Evolutionary conservation across 805 yeast species (phyloP).

Genomic region (Candida patagonica): DNA sequence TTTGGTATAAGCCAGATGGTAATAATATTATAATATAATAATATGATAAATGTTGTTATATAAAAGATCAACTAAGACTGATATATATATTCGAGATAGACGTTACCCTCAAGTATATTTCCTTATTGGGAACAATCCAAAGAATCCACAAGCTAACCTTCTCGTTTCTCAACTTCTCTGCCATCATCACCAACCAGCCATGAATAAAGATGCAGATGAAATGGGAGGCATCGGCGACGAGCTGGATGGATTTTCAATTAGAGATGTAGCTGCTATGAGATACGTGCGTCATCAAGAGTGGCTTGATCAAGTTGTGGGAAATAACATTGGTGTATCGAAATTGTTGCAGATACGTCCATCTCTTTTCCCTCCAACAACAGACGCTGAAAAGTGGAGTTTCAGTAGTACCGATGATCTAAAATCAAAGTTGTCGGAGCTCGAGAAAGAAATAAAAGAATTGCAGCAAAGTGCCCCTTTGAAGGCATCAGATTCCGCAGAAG

Average conservation of each 20-base stretch:
- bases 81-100: no score
- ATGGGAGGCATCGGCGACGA: slow-evolving; percentile 34
- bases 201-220: slow-evolving; percentile 16
- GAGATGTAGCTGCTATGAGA: slow-evolving; percentile 34
- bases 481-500: not conserved
- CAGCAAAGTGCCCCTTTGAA: slow-evolving; percentile 7
- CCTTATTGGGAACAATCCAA: no score
- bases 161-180: not conserved
- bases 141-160: not conserved
- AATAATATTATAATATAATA: no score
- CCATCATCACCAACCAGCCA: not conserved
- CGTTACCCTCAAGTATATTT: no score
- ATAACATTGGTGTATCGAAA: slow-evolving; percentile 13
- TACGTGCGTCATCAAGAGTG: slow-evolving; percentile 37
- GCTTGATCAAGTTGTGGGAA: slow-evolving; percentile 34
- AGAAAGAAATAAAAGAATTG: slow-evolving; percentile 21
- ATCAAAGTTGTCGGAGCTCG: slow-evolving; percentile 13
- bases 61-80: no score
- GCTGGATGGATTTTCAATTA: slow-evolving; percentile 31
- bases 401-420: slow-evolving; percentile 14
- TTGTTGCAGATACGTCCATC: slow-evolving; percentile 9
- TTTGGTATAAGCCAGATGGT: no score
- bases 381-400: slow-evolving; percentile 10
- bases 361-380: slow-evolving; percentile 7
- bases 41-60: no score